These are phyloP conservation scores for Clarireedia monteithiana DNA, from an alignment of 2,329 filamentous ascomycete genomes.

Conservation along the genomic window DNA sequence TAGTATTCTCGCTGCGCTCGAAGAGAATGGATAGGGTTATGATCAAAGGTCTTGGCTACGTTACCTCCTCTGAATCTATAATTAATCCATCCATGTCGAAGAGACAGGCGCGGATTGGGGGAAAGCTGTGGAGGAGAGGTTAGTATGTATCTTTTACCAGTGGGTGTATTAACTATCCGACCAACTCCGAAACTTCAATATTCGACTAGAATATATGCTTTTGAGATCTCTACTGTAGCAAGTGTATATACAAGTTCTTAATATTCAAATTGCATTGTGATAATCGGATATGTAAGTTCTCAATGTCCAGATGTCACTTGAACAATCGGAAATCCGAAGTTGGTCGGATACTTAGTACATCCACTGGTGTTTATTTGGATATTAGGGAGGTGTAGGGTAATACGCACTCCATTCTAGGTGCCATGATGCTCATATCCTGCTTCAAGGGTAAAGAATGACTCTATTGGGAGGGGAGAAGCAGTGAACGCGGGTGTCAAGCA, in stretches of 20 bases:
- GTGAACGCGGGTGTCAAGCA: neutral
- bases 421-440: slow-evolving; percentile 8
- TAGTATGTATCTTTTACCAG: neutral
- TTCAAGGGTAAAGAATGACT: neutral
- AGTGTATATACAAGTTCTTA: too few relatives aligned
- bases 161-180: neutral
- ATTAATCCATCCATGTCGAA: slow-evolving; percentile 99
- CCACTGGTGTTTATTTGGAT: neutral
- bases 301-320: too few relatives aligned
- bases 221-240: too few relatives aligned
- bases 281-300: too few relatives aligned
- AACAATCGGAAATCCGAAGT: too few relatives aligned
- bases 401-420: slow-evolving; percentile 17
- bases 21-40: too few relatives aligned
- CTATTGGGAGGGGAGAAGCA: slow-evolving; percentile 1
- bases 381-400: neutral
- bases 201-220: too few relatives aligned
- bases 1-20: too few relatives aligned
- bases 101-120: slow-evolving; percentile 79
- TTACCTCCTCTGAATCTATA: slow-evolving; percentile 70
- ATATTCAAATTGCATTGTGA: too few relatives aligned
- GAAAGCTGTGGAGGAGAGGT: slow-evolving; percentile 48
- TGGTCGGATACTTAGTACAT: too few relatives aligned
- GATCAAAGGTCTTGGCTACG: too few relatives aligned
- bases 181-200: too few relatives aligned